Evolutionary conservation across 208 protist genomes (phyloP).

Genomic region (Crithidia sp.): DNA sequence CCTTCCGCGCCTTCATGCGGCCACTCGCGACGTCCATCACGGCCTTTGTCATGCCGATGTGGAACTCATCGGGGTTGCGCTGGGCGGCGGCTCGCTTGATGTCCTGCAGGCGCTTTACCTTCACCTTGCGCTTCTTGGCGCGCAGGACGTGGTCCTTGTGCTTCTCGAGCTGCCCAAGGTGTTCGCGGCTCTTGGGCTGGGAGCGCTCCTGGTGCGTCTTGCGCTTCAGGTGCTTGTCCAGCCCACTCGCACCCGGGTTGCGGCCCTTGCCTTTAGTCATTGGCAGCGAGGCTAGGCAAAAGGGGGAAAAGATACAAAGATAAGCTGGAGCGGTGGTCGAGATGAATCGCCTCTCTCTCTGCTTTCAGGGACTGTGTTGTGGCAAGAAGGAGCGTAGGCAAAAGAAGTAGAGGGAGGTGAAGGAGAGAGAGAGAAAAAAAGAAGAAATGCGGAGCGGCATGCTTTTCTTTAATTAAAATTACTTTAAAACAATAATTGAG

Average conservation of each 20-base stretch:
- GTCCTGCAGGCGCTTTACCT: conserved; percentile 73
- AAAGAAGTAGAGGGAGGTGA: too few species aligned
- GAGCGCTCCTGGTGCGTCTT: conserved; percentile 90
- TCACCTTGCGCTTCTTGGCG: conserved; percentile 74
- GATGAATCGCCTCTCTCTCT: background rate
- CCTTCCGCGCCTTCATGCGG: conserved; percentile 69
- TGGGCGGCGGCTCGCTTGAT: conserved; percentile 87
- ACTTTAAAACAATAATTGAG: too few species aligned
- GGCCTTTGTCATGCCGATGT: conserved; percentile 93
- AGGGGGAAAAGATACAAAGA: background rate
- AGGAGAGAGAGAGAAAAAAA: too few species aligned
- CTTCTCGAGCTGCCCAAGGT: conserved; percentile 93
- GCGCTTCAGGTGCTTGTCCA: conserved; percentile 91
- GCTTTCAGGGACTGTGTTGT: too few species aligned
- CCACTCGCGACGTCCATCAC: conserved; percentile 87
- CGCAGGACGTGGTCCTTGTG: conserved; percentile 93
- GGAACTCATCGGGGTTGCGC: conserved; percentile 94
- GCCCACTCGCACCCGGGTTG: conserved; percentile 81
- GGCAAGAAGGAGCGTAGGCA: too few species aligned
- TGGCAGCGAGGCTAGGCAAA: background rate
- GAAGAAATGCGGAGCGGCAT: too few species aligned
- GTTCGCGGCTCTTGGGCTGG: conserved; percentile 77
- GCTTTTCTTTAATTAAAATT: too few species aligned
- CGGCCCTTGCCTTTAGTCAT: conserved; percentile 91
- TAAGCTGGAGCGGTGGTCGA: background rate